These are phyloP conservation scores for Metschnikowia corniflorae DNA, from an alignment of 805 yeast species.

Conservation along the genomic window DNA sequence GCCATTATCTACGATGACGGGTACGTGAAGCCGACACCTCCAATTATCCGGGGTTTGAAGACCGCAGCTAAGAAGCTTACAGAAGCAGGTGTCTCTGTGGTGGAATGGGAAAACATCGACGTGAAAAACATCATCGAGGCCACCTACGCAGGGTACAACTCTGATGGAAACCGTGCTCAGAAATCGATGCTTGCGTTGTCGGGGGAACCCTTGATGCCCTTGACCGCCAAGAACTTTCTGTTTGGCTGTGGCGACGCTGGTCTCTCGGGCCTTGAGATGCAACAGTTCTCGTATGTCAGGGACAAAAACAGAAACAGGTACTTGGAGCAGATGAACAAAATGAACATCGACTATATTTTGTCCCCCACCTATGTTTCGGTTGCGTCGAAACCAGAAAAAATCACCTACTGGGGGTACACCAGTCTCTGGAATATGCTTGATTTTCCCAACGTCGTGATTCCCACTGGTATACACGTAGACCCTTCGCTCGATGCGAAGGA, in stretches of 20 bases:
- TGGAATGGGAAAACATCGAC: conserved; percentile 15
- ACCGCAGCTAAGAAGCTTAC: conserved; percentile 11
- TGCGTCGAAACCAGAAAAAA: conserved; percentile 18
- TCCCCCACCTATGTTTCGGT: conserved; percentile 19
- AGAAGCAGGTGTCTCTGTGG: conserved; percentile 16
- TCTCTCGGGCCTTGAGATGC: conserved; percentile 16
- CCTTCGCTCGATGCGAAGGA: conserved; percentile 15
- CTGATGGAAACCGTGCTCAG: conserved; percentile 16
- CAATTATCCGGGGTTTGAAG: conserved; percentile 16
- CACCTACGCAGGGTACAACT: conserved; percentile 17
- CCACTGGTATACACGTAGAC: conserved; percentile 19
- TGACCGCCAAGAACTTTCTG: conserved; percentile 12
- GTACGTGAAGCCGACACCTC: conserved; percentile 20
- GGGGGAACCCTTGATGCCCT: conserved; percentile 15
- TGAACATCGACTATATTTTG: conserved; percentile 15
- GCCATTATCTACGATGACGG: conserved; percentile 19
- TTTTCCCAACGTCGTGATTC: conserved; percentile 20
- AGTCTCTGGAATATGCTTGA: conserved; percentile 20
- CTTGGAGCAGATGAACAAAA: conserved; percentile 12
- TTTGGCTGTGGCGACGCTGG: conserved; percentile 19
- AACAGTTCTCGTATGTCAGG: conserved; percentile 10
- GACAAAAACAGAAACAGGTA: conserved; percentile 14
- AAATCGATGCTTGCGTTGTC: conserved; percentile 11
- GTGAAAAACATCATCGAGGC: conserved; percentile 15
- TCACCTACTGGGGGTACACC: conserved; percentile 21